A percentile compares a stretch with the other conserved stretches of the same genome.
These are phyloP conservation scores for Candida piceae DNA, from an alignment of 805 yeast genomes.

Conservation along the genomic window DNA sequence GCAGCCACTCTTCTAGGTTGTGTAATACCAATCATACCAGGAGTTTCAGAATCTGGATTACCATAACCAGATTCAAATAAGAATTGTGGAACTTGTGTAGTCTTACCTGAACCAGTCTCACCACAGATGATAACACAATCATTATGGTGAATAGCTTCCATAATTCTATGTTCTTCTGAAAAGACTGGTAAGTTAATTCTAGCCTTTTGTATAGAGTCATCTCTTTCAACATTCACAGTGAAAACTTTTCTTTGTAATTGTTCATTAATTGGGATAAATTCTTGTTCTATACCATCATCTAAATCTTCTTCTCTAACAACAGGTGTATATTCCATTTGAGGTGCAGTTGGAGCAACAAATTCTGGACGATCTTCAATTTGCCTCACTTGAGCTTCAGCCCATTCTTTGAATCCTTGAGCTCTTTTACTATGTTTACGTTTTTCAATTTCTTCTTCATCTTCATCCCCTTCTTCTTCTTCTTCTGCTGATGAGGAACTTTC, in stretches of 20 bases:
- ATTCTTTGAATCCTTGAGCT: constrained; percentile 70
- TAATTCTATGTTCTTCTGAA: constrained; percentile 83
- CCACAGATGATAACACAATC: constrained; percentile 92
- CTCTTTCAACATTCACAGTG: constrained; percentile 63
- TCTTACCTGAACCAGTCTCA: constrained; percentile 98
- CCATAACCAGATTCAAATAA: constrained; percentile 92
- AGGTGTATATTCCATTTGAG: constrained; percentile 48
- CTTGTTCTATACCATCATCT: constrained; percentile 62
- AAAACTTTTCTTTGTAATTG: constrained; percentile 52
- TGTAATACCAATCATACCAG: constrained; percentile 95
- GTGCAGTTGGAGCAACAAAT: constrained; percentile 43
- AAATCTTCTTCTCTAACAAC: constrained; percentile 64
- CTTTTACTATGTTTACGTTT: constrained; percentile 38
- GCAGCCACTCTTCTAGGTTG: constrained; percentile 96
- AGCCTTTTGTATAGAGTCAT: constrained; percentile 57
- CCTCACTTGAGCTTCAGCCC: constrained; percentile 79
- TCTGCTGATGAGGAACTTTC: constrained; percentile 28
- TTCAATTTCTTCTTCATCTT: constrained; percentile 29
- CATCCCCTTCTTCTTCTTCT: constrained; percentile 31
- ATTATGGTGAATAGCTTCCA: constrained; percentile 94
- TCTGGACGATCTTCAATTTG: constrained; percentile 56
- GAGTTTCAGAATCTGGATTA: constrained; percentile 47
- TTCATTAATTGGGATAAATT: constrained; percentile 53
- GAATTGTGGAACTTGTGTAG: constrained; percentile 97
- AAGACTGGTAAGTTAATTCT: constrained; percentile 81